Evolutionary conservation across 148 eudicot species (phyloP).

Genomic region (Suaeda aralocaspica): DNA sequence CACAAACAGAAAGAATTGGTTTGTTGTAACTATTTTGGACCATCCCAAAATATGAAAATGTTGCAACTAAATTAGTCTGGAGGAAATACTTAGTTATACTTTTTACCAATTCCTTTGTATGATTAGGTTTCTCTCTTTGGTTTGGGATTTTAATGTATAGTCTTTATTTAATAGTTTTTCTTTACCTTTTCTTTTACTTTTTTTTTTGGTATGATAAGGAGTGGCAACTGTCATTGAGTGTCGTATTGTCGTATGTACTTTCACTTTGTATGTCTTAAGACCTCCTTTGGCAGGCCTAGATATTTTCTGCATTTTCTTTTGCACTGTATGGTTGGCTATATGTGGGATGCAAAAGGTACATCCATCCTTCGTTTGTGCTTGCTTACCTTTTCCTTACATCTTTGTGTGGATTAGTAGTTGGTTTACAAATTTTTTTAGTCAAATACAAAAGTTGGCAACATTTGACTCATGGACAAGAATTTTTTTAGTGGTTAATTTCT

Average conservation of each 20-base stretch:
- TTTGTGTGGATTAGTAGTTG: not conserved
- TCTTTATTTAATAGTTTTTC: not conserved
- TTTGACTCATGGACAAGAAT: not conserved
- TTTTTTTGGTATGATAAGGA: not conserved
- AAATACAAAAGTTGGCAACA: not conserved
- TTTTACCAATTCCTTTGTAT: not conserved
- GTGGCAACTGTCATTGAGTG: not conserved
- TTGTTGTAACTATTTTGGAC: too few relatives aligned
- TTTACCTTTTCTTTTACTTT: not conserved
- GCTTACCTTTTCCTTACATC: not conserved
- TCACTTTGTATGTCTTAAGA: not conserved
- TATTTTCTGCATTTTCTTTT: not conserved
- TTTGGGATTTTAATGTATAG: not conserved
- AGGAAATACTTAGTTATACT: too few relatives aligned
- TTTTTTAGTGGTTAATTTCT: not conserved
- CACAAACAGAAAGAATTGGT: too few relatives aligned
- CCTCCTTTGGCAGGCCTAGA: not conserved
- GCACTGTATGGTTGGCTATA: not conserved
- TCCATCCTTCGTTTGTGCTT: not conserved
- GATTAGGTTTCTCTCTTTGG: not conserved
- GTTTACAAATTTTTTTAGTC: not conserved
- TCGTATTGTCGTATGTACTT: not conserved
- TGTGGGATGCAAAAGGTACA: not conserved
- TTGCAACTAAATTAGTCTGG: too few relatives aligned
- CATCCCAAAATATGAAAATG: too few relatives aligned